Base-by-base conservation (phyloP, 768 basidiomycete species). In the Mycena metata region DNA sequence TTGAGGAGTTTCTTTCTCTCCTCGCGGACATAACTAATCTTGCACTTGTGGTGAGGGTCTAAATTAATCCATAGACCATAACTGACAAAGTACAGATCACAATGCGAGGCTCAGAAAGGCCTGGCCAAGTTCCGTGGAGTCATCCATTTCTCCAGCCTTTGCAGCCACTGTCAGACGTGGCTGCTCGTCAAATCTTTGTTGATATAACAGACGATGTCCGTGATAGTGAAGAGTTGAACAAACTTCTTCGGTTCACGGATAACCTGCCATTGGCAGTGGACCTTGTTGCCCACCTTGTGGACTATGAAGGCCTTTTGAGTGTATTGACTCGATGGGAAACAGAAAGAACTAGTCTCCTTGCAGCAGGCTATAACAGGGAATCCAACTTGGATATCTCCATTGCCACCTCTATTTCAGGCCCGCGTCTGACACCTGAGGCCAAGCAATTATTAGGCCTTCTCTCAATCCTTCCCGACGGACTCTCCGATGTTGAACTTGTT, bases 401-500 rank as follows among this genome's bases (percentile, higher is more conserved):
- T n/a, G 21, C 19, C 9, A 15, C n/a, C 16, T 46, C 45, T 7
- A 8, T 46, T n/a, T 46, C 45, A 46, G n/a, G 45, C n/a, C 19
- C 45, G 9, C 45, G 45, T 10, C 19, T 46, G 9, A 46, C 45
- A 9, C 21, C 45, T 9, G 9, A 7, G 17, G 19, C 45, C 21
- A 21, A 21, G 45, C 10, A 46, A n/a, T n/a, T 46, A 46, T n/a
- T 46, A 21, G 21, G 45, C 19, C 45, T 50, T 13, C 23, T 50
- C 49, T 54, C 52, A 36, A 39, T 54, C 11, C 52, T 54, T 16
- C 52, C 52, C 6, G 24, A 54, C 36, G 52, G 52, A 19, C 52
- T 54, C 33, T 54, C 52, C 10, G 52, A 54, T 10, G 9, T 26
- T 5, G 52, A 54, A n/a, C 35, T 54, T 8, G 30, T 54, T 4